phyloP scores from a whole-genome alignment of 208 protist genomes.

The Endotrypanum monterogeii region DNA sequence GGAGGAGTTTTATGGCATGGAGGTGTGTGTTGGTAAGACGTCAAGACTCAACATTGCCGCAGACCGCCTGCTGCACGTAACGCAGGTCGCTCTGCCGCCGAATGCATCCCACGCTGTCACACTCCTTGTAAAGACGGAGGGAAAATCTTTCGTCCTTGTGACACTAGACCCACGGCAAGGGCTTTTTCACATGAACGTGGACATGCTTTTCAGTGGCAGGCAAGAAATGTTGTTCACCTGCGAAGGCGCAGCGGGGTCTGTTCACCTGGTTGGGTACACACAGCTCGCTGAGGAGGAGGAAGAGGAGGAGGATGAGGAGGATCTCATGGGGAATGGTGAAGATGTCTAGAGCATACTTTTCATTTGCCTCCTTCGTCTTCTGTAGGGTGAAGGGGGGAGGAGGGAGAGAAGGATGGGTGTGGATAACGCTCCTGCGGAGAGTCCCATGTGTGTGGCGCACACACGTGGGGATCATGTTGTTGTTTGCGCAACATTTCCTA shows the following conservation, averaged over 20 bases:
- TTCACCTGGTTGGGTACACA: conserved; percentile 77
- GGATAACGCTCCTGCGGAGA: too few species aligned
- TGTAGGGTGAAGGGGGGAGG: too few species aligned
- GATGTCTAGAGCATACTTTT: not conserved
- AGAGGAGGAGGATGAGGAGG: conserved; percentile 42
- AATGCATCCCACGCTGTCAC: conserved; percentile 50
- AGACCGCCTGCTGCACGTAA: conserved; percentile 66
- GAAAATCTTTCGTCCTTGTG: conserved; percentile 55
- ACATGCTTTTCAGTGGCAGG: conserved; percentile 57
- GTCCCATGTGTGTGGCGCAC: too few species aligned
- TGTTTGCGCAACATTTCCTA: too few species aligned
- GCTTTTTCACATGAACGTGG: conserved; percentile 60
- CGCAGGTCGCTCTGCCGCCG: conserved; percentile 65
- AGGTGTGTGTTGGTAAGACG: conserved; percentile 60
- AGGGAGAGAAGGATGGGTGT: too few species aligned
- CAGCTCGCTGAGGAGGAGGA: conserved; percentile 54
- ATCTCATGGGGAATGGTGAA: conserved; percentile 13
- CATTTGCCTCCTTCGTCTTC: too few species aligned
- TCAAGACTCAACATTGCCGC: conserved; percentile 60
- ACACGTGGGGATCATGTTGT: too few species aligned
- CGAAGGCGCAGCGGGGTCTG: conserved; percentile 37
- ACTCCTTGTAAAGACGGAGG: conserved; percentile 40
- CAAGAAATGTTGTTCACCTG: conserved; percentile 60
- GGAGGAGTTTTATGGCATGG: conserved; percentile 81
- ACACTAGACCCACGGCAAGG: conserved; percentile 75